These are phyloP conservation scores for Pichia kluyveri DNA, from an alignment of 805 yeast species.

Conservation along the genomic window DNA sequence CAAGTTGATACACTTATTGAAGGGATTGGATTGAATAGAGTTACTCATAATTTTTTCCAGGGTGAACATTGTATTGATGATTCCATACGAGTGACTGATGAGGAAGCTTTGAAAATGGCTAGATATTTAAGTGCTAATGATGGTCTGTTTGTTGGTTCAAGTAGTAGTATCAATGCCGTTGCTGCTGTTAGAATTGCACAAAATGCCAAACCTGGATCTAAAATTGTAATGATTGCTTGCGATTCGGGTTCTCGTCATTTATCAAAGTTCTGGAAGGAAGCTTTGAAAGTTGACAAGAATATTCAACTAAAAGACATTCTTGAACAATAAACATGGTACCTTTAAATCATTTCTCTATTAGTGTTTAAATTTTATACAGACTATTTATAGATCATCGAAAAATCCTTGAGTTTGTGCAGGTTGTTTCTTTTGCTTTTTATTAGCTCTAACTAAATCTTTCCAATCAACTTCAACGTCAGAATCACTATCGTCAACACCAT, in stretches of 20 bases:
- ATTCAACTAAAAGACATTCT: conserved; percentile 31
- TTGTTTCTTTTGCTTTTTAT: conserved; percentile 46
- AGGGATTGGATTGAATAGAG: conserved; percentile 85
- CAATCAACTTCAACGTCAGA: conserved; percentile 60
- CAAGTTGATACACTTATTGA: conserved; percentile 94
- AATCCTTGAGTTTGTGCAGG: conserved; percentile 37
- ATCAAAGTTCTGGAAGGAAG: conserved; percentile 85
- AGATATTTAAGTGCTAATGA: conserved; percentile 69
- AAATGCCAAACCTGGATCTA: conserved; percentile 45
- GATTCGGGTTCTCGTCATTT: conserved; percentile 88
- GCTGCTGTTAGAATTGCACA: conserved; percentile 65
- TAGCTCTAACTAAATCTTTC: conserved; percentile 70
- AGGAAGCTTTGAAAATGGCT: conserved; percentile 84
- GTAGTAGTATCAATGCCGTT: conserved; percentile 90
- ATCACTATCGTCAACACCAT: conserved; percentile 24
- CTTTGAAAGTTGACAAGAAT: conserved; percentile 31
- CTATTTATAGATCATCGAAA: conserved; percentile 46
- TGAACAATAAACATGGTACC: conserved; percentile 10
- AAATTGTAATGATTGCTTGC: conserved; percentile 78
- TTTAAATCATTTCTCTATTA: too few relatives aligned
- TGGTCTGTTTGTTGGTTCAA: conserved; percentile 86
- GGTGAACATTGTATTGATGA: conserved; percentile 71
- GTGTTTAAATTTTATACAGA: background rate
- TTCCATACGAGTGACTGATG: conserved; percentile 70
- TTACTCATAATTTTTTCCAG: conserved; percentile 69